A percentile compares a stretch with the other conserved stretches of the same genome.
Conservation (phyloP, 192 early-diverging fungal species). For the Podila horticola region DNA sequence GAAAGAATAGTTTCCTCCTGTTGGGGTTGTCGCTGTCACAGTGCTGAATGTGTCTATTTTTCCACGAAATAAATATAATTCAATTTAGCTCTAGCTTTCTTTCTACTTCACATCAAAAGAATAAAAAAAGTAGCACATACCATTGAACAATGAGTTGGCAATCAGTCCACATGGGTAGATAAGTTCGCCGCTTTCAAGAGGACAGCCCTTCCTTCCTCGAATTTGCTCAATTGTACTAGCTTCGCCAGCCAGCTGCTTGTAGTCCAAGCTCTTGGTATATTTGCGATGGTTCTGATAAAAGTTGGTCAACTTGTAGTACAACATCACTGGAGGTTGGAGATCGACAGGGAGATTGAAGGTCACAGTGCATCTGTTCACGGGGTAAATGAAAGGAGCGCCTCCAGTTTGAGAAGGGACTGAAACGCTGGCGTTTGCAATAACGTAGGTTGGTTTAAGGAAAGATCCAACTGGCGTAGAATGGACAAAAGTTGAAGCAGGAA, state of each 20-base stretch:
- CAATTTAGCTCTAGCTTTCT: no score
- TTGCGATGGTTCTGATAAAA: slow-evolving; percentile 99
- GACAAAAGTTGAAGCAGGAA: slow-evolving; percentile 26
- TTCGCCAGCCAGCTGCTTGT: slow-evolving; percentile 84
- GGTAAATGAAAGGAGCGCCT: slow-evolving; percentile 10
- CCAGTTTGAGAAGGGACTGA: not conserved
- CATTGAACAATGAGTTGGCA: slow-evolving; percentile 92
- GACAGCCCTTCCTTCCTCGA: slow-evolving; percentile 67
- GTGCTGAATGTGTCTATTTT: slow-evolving; percentile 46
- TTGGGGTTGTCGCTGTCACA: not conserved
- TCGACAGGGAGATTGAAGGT: slow-evolving; percentile 72
- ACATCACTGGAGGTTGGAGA: slow-evolving; percentile 82
- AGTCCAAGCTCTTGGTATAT: slow-evolving; percentile 91
- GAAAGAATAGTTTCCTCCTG: slow-evolving; percentile 60
- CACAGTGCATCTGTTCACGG: slow-evolving; percentile 71
- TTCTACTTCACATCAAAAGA: not conserved
- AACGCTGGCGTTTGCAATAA: not conserved
- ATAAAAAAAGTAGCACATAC: slow-evolving; percentile 52
- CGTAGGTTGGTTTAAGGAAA: slow-evolving; percentile 18
- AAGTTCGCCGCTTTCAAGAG: slow-evolving; percentile 54
- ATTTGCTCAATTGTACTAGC: slow-evolving; percentile 50
- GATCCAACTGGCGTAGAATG: slow-evolving; percentile 16
- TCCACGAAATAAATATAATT: not conserved
- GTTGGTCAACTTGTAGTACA: slow-evolving; percentile 96
- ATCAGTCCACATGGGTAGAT: slow-evolving; percentile 98